Conservation (phyloP, 1,284 basidiomycete species). For the Ceratobasidium sp. region DNA sequence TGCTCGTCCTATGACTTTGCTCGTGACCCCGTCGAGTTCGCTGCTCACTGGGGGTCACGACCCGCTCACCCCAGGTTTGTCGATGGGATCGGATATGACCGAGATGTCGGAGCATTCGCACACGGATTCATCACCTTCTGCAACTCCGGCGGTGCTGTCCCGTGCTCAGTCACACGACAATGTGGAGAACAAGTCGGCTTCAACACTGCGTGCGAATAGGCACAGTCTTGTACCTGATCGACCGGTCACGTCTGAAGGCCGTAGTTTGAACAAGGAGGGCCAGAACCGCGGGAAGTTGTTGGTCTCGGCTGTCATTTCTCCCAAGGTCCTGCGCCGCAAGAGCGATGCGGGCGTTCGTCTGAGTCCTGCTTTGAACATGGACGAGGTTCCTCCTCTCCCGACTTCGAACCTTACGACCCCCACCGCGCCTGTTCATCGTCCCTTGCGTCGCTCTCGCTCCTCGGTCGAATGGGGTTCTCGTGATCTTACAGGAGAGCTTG, state of each 20-base stretch:
- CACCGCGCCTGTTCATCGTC: not conserved
- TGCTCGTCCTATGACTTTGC: not conserved
- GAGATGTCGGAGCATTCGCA: not conserved
- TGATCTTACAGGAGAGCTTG: not conserved
- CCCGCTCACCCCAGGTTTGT: not conserved
- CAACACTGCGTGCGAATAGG: not conserved
- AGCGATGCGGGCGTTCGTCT: slow-evolving; percentile 1
- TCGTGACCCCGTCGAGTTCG: slow-evolving; percentile 11
- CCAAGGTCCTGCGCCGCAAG: slow-evolving; percentile 7
- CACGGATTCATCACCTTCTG: not conserved
- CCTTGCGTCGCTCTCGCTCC: slow-evolving; percentile 18
- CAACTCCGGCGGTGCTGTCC: not conserved
- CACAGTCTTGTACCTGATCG: not conserved
- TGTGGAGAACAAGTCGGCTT: slow-evolving; percentile 1
- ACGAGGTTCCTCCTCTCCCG: not conserved
- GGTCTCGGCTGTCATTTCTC: not conserved
- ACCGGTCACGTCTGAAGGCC: not conserved
- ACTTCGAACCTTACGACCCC: not conserved
- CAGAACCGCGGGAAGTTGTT: too few species aligned
- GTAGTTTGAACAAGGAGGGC: not conserved
- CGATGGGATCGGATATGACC: not conserved
- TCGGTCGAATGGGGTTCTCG: slow-evolving; percentile 27
- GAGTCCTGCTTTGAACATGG: not conserved
- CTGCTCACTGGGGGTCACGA: not conserved
- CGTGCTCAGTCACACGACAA: not conserved